Percentiles rank a stretch among this genome's conserved stretches.
phyloP scores from a whole-genome alignment of 495 filamentous ascomycete species.

The Daldinia decipiens region DNA sequence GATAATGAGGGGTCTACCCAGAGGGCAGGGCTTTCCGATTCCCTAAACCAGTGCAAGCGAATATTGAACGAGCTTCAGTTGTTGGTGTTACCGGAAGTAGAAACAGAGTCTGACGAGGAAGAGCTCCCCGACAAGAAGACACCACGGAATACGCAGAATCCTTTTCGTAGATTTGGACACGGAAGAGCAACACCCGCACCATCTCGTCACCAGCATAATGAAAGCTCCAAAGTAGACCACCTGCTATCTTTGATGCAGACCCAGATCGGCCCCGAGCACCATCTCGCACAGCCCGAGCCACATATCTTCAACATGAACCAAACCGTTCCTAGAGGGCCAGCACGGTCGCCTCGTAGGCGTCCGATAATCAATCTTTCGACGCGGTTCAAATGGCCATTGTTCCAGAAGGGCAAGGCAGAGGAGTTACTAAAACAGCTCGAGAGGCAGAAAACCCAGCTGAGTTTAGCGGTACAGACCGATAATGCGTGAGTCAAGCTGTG shows the following conservation, averaged over 20 bases:
- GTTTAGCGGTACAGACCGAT: constrained; percentile 16
- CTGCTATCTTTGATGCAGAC: background rate
- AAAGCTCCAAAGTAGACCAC: background rate
- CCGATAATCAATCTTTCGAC: background rate
- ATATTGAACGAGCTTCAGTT: constrained; percentile 16
- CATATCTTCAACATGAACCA: background rate
- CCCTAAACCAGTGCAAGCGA: constrained; percentile 8
- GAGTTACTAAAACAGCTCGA: constrained; percentile 23
- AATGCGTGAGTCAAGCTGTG: constrained; percentile 23
- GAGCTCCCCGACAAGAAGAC: background rate
- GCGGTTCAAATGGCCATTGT: constrained; percentile 26
- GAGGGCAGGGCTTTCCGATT: constrained; percentile 6
- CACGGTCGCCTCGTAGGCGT: background rate
- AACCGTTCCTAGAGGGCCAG: background rate
- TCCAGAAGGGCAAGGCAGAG: constrained; percentile 29
- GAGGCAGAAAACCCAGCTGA: constrained; percentile 21
- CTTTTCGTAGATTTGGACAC: background rate
- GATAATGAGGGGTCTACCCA: background rate
- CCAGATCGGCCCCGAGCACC: background rate
- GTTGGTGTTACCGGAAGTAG: constrained; percentile 15
- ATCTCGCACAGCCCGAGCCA: background rate
- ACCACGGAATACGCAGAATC: background rate
- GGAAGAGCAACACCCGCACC: background rate
- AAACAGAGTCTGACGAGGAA: background rate
- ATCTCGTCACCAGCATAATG: background rate